A percentile compares a stretch with the other conserved stretches of the same genome.
phyloP scores from a whole-genome alignment of 495 filamentous ascomycete genomes.

The Xylona heveae region DNA sequence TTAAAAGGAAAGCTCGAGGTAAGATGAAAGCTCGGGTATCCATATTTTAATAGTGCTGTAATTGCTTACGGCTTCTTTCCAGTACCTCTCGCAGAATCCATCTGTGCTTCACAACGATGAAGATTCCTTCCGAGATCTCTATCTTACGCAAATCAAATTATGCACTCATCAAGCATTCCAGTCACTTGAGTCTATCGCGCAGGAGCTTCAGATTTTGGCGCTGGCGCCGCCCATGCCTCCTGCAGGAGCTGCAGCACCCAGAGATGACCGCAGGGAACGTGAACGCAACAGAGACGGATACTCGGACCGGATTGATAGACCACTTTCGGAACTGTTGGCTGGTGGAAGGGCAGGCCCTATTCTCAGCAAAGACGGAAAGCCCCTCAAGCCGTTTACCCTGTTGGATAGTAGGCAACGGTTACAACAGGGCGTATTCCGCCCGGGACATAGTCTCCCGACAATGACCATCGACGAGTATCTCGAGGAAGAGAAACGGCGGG shows the following conservation, averaged over 20 bases:
- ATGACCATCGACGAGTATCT: constrained; percentile 98
- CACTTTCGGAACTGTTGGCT: constrained; percentile 29
- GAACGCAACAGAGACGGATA: constrained; percentile 27
- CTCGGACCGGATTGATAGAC: constrained; percentile 55
- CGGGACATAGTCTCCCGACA: constrained; percentile 82
- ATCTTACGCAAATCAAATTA: constrained; percentile 52
- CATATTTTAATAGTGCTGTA: neutral
- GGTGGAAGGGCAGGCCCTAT: constrained; percentile 45
- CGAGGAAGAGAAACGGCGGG: constrained; percentile 68
- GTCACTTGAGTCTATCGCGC: constrained; percentile 58
- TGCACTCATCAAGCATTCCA: constrained; percentile 66
- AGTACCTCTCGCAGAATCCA: constrained; percentile 41
- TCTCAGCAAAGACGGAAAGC: constrained; percentile 62
- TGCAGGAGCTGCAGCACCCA: constrained; percentile 2
- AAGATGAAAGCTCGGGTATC: neutral
- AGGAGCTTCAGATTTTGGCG: constrained; percentile 64
- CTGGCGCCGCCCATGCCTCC: constrained; percentile 36
- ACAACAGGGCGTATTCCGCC: constrained; percentile 65
- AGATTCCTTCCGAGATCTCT: constrained; percentile 50
- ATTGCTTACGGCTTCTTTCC: neutral
- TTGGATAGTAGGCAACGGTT: constrained; percentile 57
- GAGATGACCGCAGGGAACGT: constrained; percentile 10
- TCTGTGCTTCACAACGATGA: constrained; percentile 48
- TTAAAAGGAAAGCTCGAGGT: constrained; percentile 69
- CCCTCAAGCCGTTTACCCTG: constrained; percentile 78